Conservation (phyloP, 495 filamentous ascomycete genomes). For the Parmelia sp. region DNA sequence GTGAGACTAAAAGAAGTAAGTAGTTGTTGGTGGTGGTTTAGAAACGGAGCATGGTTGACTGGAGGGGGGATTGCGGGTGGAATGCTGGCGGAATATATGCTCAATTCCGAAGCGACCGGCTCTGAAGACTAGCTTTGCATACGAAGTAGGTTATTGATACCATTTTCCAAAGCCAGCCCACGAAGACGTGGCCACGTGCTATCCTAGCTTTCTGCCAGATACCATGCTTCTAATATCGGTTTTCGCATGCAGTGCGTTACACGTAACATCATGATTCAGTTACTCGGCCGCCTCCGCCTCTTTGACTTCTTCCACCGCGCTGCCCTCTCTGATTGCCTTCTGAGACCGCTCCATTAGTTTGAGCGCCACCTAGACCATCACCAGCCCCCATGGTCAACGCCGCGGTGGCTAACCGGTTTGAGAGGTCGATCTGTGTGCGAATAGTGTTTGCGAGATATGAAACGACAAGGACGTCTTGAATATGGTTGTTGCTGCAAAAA, state of each 20-base stretch:
- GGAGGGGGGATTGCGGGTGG: constrained; percentile 62
- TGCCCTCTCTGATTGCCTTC: constrained; percentile 43
- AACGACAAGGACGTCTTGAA: constrained; percentile 95
- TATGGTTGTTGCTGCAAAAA: constrained; percentile 78
- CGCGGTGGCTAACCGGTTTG: constrained; percentile 84
- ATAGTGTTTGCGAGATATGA: constrained; percentile 98
- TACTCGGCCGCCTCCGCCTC: constrained; percentile 22
- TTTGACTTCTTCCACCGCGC: constrained; percentile 41
- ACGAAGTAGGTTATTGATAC: neutral
- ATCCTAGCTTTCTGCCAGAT: neutral
- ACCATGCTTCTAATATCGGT: constrained; percentile 16
- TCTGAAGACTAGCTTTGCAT: neutral
- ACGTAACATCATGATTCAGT: constrained; percentile 3
- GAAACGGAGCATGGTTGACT: constrained; percentile 61
- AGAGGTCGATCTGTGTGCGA: constrained; percentile 96
- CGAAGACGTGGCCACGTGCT: neutral
- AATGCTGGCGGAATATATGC: constrained; percentile 55
- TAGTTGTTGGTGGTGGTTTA: constrained; percentile 98
- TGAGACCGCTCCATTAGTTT: constrained; percentile 27
- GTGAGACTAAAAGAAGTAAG: constrained; percentile 77
- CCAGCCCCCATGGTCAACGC: constrained; percentile 60
- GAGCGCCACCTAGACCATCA: constrained; percentile 31
- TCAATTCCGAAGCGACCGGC: neutral
- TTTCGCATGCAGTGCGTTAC: constrained; percentile 6
- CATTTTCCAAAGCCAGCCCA: no score